A percentile compares a stretch with the other conserved stretches of the same genome.
phyloP scores from a whole-genome alignment of 805 yeast genomes.

The Candida xiaguanensis region DNA sequence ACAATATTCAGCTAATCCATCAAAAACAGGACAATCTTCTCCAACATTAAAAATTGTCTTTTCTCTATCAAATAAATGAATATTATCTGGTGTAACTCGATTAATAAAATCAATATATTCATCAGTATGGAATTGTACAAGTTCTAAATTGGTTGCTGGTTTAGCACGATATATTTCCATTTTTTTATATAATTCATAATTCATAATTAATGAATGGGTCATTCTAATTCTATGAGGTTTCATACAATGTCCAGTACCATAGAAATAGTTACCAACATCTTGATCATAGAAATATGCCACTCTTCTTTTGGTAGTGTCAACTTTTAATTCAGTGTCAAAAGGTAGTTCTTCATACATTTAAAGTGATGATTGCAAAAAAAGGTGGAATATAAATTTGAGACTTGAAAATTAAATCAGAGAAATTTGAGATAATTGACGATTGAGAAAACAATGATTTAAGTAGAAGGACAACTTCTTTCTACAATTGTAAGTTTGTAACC shows the following conservation, averaged over 20 bases:
- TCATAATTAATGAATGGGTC: constrained; percentile 97
- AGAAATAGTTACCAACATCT: constrained; percentile 96
- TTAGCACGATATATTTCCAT: constrained; percentile 97
- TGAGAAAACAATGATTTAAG: too few relatives aligned
- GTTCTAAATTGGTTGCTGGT: constrained; percentile 95
- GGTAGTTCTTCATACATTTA: constrained; percentile 44
- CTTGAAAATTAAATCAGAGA: too few relatives aligned
- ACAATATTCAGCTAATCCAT: constrained; percentile 90
- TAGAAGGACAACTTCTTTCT: too few relatives aligned
- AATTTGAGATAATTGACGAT: background rate
- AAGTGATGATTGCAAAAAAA: background rate
- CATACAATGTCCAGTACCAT: constrained; percentile 99
- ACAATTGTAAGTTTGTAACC: too few relatives aligned
- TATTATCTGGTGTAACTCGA: constrained; percentile 88
- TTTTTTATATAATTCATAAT: constrained; percentile 91
- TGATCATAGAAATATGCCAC: constrained; percentile 49
- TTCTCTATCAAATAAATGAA: constrained; percentile 82
- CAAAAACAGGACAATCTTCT: constrained; percentile 94
- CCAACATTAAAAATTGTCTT: constrained; percentile 93
- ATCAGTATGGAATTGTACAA: constrained; percentile 97
- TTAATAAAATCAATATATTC: constrained; percentile 92
- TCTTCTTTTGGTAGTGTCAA: constrained; percentile 36
- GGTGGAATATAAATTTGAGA: background rate
- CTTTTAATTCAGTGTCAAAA: constrained; percentile 39
- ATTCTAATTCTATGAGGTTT: constrained; percentile 98